phyloP scores from a whole-genome alignment of 768 basidiomycete genomes.

The Baorangia bicolor region DNA sequence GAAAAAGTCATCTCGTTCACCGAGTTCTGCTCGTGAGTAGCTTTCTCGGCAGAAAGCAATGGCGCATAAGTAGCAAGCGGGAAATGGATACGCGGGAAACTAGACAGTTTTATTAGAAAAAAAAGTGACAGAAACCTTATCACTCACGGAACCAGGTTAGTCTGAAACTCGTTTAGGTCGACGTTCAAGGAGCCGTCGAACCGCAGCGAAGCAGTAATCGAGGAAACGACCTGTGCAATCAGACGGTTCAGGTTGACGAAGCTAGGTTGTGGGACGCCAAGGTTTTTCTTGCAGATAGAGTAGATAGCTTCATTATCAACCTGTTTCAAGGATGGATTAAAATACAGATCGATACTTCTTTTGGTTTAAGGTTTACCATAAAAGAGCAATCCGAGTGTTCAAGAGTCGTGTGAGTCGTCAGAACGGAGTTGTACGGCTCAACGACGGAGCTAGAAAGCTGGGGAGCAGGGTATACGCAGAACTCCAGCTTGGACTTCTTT shows the following conservation, averaged over 20 bases:
- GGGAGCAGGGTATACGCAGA: slow-evolving; percentile 95
- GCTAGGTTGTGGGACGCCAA: slow-evolving; percentile 81
- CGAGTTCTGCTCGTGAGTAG: slow-evolving; percentile 94
- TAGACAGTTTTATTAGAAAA: slow-evolving; percentile 28
- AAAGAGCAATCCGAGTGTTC: slow-evolving; percentile 99
- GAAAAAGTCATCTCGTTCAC: slow-evolving; percentile 98
- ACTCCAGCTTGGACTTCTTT: slow-evolving; percentile 99
- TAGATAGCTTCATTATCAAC: slow-evolving; percentile 99
- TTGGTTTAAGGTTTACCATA: slow-evolving; percentile 60
- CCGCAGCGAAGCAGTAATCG: slow-evolving; percentile 93
- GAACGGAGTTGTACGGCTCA: slow-evolving; percentile 97
- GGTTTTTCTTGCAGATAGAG: slow-evolving; percentile 97
- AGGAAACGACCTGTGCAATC: slow-evolving; percentile 98
- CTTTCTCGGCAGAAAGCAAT: slow-evolving; percentile 93
- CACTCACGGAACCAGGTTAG: slow-evolving; percentile 93
- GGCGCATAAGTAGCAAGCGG: slow-evolving; percentile 96
- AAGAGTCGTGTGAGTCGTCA: slow-evolving; percentile 98
- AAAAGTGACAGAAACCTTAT: background rate
- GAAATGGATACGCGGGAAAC: slow-evolving; percentile 98
- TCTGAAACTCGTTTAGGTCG: slow-evolving; percentile 98
- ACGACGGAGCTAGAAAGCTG: slow-evolving; percentile 95
- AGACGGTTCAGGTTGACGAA: slow-evolving; percentile 94
- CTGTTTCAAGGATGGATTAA: slow-evolving; percentile 36
- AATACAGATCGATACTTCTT: background rate
- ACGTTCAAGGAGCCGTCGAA: slow-evolving; percentile 98